Evolutionary conservation across 1,284 basidiomycete species (phyloP).

Genomic region (Porogramme epimiltina): DNA sequence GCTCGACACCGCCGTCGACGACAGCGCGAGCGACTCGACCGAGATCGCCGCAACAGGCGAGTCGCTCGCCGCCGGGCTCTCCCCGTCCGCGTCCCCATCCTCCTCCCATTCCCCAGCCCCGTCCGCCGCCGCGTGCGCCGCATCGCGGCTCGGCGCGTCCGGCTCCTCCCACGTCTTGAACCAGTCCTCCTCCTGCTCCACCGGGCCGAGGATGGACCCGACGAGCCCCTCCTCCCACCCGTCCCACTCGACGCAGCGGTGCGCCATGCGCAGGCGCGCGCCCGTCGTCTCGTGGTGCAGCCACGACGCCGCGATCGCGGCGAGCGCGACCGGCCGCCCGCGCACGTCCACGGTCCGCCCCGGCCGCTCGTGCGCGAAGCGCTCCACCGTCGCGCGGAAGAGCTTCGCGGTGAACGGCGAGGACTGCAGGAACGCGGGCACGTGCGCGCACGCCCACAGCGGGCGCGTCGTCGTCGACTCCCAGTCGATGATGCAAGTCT

Average conservation of each 20-base stretch:
- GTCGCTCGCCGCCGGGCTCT: conserved; percentile 5
- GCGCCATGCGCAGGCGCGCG: conserved; percentile 66
- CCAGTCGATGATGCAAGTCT: conserved; percentile 87
- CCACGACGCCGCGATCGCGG: conserved; percentile 65
- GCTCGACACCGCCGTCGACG: conserved; percentile 25
- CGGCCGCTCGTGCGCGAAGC: conserved; percentile 37
- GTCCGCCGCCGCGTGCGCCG: background rate
- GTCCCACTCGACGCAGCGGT: conserved; percentile 81
- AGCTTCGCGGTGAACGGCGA: conserved; percentile 70
- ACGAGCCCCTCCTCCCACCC: conserved; percentile 85
- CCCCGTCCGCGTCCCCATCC: background rate
- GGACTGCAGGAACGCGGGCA: conserved; percentile 75
- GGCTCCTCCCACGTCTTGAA: conserved; percentile 46
- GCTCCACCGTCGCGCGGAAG: conserved; percentile 63
- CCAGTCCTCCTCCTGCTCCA: conserved; percentile 71
- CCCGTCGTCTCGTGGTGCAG: conserved; percentile 68
- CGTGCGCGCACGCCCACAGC: conserved; percentile 79
- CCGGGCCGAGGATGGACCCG: conserved; percentile 69
- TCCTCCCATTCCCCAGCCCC: background rate
- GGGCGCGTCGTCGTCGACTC: conserved; percentile 82
- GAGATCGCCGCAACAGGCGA: conserved; percentile 8
- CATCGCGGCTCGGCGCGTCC: conserved; percentile 4
- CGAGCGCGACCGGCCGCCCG: conserved; percentile 29
- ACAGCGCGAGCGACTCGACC: conserved; percentile 20
- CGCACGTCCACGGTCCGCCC: conserved; percentile 15